Percentiles rank a stretch among this genome's conserved stretches.
These are phyloP conservation scores for Agaricales sp. DNA, from an alignment of 1,284 basidiomycete genomes.

Conservation along the genomic window DNA sequence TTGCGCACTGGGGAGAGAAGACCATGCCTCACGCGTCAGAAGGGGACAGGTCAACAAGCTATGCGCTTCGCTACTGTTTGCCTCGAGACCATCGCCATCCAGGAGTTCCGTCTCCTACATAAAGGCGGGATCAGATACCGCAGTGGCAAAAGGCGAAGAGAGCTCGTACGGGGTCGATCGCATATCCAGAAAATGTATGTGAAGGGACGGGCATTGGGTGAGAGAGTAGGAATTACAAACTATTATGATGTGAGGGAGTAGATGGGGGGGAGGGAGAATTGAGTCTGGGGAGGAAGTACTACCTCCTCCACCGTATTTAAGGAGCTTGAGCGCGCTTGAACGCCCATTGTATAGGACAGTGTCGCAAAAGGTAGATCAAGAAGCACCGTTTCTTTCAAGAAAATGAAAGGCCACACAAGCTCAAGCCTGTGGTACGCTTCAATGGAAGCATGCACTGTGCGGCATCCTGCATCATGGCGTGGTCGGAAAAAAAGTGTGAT, in stretches of 20 bases:
- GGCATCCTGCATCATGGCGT: too few relatives aligned
- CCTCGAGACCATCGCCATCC: not conserved
- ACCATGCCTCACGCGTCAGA: not conserved
- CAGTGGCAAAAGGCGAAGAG: not conserved
- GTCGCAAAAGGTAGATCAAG: too few relatives aligned
- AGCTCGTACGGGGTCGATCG: not conserved
- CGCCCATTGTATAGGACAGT: not conserved
- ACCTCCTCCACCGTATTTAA: not conserved
- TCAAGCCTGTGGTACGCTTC: too few relatives aligned
- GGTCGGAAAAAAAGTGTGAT: too few relatives aligned
- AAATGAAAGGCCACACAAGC: too few relatives aligned
- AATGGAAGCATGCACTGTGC: too few relatives aligned
- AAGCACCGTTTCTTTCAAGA: too few relatives aligned
- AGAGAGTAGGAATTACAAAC: not conserved
- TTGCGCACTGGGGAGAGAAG: conserved; percentile 6
- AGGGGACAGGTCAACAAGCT: not conserved
- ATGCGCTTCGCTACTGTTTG: not conserved
- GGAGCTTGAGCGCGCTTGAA: not conserved
- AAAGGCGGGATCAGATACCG: not conserved
- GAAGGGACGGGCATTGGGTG: not conserved
- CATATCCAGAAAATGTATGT: too few relatives aligned
- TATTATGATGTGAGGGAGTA: too few relatives aligned
- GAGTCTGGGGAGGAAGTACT: not conserved
- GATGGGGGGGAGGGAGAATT: not conserved
- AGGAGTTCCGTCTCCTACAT: not conserved